Base-by-base conservation (phyloP, 805 yeast species). In the Kockiozyma suomiensis region DNA sequence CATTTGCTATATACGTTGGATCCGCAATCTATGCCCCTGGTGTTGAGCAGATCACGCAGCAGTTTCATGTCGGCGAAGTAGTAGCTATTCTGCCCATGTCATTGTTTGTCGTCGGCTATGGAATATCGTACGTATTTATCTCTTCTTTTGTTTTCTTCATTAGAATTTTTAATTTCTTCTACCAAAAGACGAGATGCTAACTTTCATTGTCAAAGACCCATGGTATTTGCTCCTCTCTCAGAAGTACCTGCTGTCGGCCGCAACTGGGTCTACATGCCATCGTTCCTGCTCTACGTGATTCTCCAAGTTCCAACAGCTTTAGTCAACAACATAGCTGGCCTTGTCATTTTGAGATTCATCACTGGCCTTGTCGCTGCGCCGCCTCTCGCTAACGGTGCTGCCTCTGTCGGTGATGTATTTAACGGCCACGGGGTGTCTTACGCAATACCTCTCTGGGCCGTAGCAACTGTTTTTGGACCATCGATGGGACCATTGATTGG, bases 331-430 rank as follows among this genome's bases (percentile, higher is more conserved):
- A 78, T 85, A 51, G 83, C 81, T 6, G 81, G 81, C 0, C 71
- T 84, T 59, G 72, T 79, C 43, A 75, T 81, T 0, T 68, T 82
- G 54, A 74, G 87, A 52, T 79, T 84, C 60, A 63, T 85, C 17
- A 75, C 80, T n/a, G 88, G 88, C 2, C 64, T 85, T 26, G 77
- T 82, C 57, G 81, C 85, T 12, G 79, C 85, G 2, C 87, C 88
- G 1, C 76, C 83, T n/a, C 68, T 84, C 54, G 79, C 85, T 0
- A 82, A 84, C 25, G 87, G 86, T 46, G 84, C 69, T 69, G 83
- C 53, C 69, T 78, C 50, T n/a, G 5, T 47, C 19, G 50, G 50
- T 7, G 50, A 47, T 30, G 33, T 47, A 3, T 47, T 47, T 8
- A 43, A 69, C 3, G 71, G 74, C 12, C 74, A 79, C 1, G 73